A percentile compares a stretch with the other conserved stretches of the same genome.
These are phyloP conservation scores for Melaleuca quinquenervia DNA, from an alignment of 345 rosid species.

Conservation along the genomic window DNA sequence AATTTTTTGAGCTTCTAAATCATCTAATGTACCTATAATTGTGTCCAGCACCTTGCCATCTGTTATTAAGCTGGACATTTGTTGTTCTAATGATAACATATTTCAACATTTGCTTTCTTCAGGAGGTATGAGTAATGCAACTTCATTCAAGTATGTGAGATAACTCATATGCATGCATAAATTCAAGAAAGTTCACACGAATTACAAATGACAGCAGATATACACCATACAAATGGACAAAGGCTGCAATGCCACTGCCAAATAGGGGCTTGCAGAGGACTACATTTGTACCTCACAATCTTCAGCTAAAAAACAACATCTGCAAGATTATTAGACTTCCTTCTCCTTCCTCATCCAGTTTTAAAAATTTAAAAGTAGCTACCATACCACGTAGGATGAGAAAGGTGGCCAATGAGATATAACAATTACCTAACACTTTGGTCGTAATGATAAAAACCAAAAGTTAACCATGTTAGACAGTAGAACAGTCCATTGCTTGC, in stretches of 20 bases:
- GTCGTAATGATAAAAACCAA: neutral
- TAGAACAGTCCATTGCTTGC: neutral
- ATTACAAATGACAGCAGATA: neutral
- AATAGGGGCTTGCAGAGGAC: neutral
- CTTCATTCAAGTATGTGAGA: neutral
- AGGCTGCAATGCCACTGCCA: neutral
- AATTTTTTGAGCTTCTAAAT: no score
- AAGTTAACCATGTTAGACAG: neutral
- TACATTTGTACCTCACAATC: neutral
- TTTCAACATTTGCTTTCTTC: neutral
- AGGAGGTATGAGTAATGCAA: neutral
- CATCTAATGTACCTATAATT: no score
- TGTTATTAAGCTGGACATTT: neutral
- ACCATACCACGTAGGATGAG: neutral
- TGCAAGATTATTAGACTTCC: neutral
- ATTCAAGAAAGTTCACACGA: neutral
- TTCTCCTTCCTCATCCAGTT: neutral
- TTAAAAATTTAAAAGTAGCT: neutral
- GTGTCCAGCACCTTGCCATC: neutral
- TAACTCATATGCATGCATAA: neutral
- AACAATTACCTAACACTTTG: neutral
- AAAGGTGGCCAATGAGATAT: neutral
- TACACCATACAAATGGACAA: neutral
- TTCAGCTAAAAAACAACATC: neutral
- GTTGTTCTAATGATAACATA: neutral